These are phyloP conservation scores for Diaporthe australafricana DNA, from an alignment of 2,329 filamentous ascomycete genomes.

Conservation along the genomic window DNA sequence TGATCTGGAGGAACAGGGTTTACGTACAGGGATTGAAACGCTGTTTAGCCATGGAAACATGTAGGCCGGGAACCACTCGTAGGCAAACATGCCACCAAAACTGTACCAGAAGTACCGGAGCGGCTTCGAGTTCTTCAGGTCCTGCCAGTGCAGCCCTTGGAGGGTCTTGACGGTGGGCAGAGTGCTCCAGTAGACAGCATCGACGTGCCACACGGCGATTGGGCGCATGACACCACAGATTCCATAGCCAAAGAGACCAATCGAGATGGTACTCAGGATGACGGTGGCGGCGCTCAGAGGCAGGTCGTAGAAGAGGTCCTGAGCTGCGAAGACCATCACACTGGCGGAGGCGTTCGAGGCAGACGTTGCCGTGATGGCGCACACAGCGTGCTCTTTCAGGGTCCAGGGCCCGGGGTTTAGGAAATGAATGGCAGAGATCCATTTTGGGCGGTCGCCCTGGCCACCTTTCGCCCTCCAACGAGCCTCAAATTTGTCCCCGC, in stretches of 20 bases:
- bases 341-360: constrained; percentile 61
- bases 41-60: constrained; percentile 67
- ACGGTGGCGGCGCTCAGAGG: constrained; percentile 58
- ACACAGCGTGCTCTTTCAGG: constrained; percentile 68
- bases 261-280: constrained; percentile 62
- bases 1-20: not conserved
- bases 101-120: constrained; percentile 64
- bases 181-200: constrained; percentile 67
- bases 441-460: constrained; percentile 54
- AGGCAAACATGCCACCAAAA: constrained; percentile 60
- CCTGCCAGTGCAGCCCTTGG: constrained; percentile 66
- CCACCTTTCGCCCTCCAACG: constrained; percentile 57
- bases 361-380: constrained; percentile 64
- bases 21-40: constrained; percentile 57
- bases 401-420: constrained; percentile 64
- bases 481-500: constrained; percentile 61
- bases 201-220: constrained; percentile 65
- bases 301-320: constrained; percentile 64
- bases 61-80: constrained; percentile 66
- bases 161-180: constrained; percentile 65
- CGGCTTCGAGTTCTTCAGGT: constrained; percentile 61
- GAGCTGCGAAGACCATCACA: constrained; percentile 57
- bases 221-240: constrained; percentile 65
- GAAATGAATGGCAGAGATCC: constrained; percentile 55
- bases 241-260: constrained; percentile 67